Conservation (phyloP, 495 filamentous ascomycete species). For the Amphirosellinia nigrospora region DNA sequence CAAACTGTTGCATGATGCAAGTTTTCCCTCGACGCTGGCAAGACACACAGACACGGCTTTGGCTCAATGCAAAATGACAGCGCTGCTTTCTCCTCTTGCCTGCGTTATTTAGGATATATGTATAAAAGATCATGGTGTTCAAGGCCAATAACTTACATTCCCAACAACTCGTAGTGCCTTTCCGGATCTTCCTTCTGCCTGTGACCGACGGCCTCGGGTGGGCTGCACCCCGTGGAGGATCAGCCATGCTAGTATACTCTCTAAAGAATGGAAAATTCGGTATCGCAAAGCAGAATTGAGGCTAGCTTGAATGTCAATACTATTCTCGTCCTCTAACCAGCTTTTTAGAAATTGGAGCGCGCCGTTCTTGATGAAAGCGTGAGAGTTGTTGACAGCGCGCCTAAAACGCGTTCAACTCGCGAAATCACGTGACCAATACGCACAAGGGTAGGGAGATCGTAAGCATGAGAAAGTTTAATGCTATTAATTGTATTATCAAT, state of each 20-base stretch:
- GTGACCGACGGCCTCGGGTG: background rate
- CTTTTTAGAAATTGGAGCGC: background rate
- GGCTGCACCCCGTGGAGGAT: background rate
- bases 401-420: background rate
- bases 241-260: background rate
- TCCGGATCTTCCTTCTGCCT: constrained; percentile 13
- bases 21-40: constrained; percentile 11
- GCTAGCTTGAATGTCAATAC: background rate
- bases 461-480: background rate
- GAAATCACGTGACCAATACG: background rate
- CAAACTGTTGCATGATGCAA: constrained; percentile 10
- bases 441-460: background rate
- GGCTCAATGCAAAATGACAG: background rate
- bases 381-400: too few species aligned
- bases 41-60: constrained; percentile 12
- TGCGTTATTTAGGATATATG: background rate
- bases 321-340: background rate
- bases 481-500: background rate
- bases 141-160: constrained; percentile 6
- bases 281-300: background rate
- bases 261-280: background rate
- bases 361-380: background rate
- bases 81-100: constrained; percentile 17
- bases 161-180: constrained; percentile 16
- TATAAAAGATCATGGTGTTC: background rate